phyloP scores from a whole-genome alignment of 1,284 basidiomycete species.

The Ceraceosorus guamensis region DNA sequence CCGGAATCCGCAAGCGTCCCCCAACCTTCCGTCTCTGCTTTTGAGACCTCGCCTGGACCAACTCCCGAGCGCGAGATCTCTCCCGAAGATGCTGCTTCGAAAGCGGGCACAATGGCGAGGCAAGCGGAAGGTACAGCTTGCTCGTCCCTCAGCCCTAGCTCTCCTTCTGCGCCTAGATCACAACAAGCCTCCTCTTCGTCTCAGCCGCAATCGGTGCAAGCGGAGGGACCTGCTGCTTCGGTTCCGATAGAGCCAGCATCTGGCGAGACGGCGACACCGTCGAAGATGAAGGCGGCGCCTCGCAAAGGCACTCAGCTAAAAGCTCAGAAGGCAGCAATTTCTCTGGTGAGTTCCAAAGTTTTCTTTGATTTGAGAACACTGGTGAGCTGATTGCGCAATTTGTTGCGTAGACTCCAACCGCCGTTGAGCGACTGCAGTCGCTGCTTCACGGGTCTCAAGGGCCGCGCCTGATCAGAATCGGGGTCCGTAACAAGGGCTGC shows the following conservation, averaged over 20 bases:
- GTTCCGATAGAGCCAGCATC: slow-evolving; percentile 15
- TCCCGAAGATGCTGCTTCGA: no score
- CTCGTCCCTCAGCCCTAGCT: slow-evolving; percentile 26
- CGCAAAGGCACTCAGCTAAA: slow-evolving; percentile 17
- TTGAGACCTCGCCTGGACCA: no score
- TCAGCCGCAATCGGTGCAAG: slow-evolving; percentile 2
- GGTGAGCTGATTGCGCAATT: no score
- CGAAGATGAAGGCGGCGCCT: slow-evolving; percentile 20
- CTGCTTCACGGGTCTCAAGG: slow-evolving; percentile 66
- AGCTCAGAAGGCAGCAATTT: slow-evolving; percentile 26
- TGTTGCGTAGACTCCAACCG: slow-evolving; percentile 64
- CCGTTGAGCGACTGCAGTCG: slow-evolving; percentile 55
- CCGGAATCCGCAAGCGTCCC: no score
- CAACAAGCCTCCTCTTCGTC: neutral
- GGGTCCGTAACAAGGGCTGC: slow-evolving; percentile 97
- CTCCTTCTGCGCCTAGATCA: slow-evolving; percentile 20
- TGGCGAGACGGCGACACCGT: slow-evolving; percentile 16
- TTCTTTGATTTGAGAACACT: no score
- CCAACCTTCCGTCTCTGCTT: no score
- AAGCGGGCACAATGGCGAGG: no score
- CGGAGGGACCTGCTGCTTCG: slow-evolving; percentile 11
- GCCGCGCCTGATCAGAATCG: slow-evolving; percentile 86
- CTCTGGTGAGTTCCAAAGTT: slow-evolving; percentile 4
- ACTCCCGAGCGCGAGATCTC: no score
- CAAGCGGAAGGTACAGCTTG: slow-evolving; percentile 12